A percentile compares a stretch with the other conserved stretches of the same genome.
Evolutionary conservation across 768 basidiomycete species (phyloP).

Genomic region (Hebeloma cylindrosporum): DNA sequence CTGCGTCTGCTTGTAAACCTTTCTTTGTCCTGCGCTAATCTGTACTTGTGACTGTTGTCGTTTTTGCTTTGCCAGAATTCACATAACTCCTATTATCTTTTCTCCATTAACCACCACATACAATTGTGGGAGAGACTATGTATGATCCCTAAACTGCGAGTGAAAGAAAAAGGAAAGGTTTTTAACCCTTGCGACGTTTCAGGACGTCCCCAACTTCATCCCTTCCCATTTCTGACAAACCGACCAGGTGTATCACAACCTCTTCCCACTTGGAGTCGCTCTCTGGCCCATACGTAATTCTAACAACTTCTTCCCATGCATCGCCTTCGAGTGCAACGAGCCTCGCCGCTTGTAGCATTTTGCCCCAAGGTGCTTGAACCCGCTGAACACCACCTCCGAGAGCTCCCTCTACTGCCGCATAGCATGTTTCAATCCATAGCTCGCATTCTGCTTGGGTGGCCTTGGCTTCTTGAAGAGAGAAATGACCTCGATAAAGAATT

Average conservation of each 20-base stretch:
- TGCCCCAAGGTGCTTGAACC: constrained; percentile 76
- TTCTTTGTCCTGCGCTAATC: constrained; percentile 24
- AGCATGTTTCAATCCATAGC: constrained; percentile 82
- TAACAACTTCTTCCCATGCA: constrained; percentile 46
- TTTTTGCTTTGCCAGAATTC: constrained; percentile 38
- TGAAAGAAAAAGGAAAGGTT: not conserved
- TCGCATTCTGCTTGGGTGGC: constrained; percentile 69
- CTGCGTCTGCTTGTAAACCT: constrained; percentile 26
- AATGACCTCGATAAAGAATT: constrained; percentile 73
- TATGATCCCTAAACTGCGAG: not conserved
- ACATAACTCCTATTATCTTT: not conserved
- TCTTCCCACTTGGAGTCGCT: constrained; percentile 57
- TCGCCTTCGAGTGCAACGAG: constrained; percentile 63
- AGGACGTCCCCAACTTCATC: constrained; percentile 62
- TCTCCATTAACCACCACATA: constrained; percentile 10
- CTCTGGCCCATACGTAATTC: constrained; percentile 47
- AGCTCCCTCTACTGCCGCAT: constrained; percentile 50
- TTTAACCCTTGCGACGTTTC: constrained; percentile 40
- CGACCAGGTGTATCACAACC: constrained; percentile 49
- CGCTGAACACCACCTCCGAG: constrained; percentile 48
- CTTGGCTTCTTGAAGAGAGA: constrained; percentile 60
- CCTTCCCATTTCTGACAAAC: constrained; percentile 58
- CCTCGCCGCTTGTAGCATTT: constrained; percentile 66
- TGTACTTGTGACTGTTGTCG: constrained; percentile 33
- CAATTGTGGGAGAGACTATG: constrained; percentile 4